A percentile compares a stretch with the other conserved stretches of the same genome.
phyloP scores from a whole-genome alignment of 208 protist species.

The Leishmania gerbilli region DNA sequence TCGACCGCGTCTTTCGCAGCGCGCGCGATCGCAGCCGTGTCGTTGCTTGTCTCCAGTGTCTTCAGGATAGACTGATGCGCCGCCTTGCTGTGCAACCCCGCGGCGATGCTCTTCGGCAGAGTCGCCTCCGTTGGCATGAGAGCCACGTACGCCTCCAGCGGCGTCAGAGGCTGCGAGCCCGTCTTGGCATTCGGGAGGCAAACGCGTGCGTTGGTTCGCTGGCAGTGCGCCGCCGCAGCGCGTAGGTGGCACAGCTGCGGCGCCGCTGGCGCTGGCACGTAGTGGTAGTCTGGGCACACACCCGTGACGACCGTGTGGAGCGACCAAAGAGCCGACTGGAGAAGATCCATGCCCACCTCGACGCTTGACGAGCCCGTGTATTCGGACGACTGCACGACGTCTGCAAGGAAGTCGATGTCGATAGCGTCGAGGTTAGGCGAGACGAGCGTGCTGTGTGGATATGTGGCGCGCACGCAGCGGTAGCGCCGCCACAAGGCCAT shows the following conservation, averaged over 20 bases:
- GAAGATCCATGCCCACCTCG: constrained; percentile 49
- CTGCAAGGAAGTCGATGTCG: constrained; percentile 67
- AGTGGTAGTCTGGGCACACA: constrained; percentile 73
- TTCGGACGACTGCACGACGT: constrained; percentile 62
- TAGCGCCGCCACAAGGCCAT: constrained; percentile 77
- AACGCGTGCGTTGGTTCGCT: constrained; percentile 26
- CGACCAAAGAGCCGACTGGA: constrained; percentile 74
- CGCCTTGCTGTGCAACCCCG: constrained; percentile 45
- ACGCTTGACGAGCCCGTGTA: constrained; percentile 56
- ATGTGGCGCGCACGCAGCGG: constrained; percentile 58
- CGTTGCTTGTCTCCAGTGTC: constrained; percentile 58
- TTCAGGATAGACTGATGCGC: constrained; percentile 44
- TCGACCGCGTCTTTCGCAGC: constrained; percentile 56
- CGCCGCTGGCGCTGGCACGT: constrained; percentile 26
- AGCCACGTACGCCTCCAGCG: constrained; percentile 80
- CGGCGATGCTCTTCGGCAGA: constrained; percentile 49
- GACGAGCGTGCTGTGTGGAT: constrained; percentile 59
- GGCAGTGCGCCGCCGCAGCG: constrained; percentile 54
- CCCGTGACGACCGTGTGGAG: constrained; percentile 59
- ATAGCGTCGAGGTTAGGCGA: constrained; percentile 43
- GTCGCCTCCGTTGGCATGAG: constrained; percentile 81
- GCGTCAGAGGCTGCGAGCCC: constrained; percentile 57
- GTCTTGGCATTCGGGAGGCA: constrained; percentile 7
- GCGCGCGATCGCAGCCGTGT: constrained; percentile 43
- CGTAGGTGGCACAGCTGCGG: constrained; percentile 74